A percentile compares a stretch with the other conserved stretches of the same genome.
Evolutionary conservation across 805 yeast genomes (phyloP).

Genomic region (Diddensiella transvaalensis): DNA sequence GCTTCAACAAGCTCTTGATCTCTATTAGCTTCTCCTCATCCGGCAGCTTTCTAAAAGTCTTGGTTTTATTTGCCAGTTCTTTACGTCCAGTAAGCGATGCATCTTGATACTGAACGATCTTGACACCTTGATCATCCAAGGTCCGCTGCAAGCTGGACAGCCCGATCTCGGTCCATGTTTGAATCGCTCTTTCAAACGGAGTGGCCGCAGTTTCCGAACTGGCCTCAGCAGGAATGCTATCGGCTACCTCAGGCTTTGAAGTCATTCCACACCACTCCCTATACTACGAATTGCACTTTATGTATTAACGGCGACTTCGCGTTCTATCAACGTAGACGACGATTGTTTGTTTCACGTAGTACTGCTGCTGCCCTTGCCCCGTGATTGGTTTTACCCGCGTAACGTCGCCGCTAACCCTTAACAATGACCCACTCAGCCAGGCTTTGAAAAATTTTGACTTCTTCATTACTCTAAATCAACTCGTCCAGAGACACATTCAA

Average conservation of each 20-base stretch:
- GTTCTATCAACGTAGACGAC: no score
- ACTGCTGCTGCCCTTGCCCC: no score
- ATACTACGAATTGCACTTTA: no score
- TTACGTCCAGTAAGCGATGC: slow-evolving; percentile 67
- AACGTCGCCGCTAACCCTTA: no score
- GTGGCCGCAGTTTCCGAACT: slow-evolving; percentile 4
- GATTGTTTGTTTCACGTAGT: no score
- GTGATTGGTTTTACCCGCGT: no score
- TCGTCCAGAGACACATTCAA: background rate
- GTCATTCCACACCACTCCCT: background rate
- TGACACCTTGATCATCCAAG: slow-evolving; percentile 70
- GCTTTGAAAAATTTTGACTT: background rate
- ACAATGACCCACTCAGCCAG: no score
- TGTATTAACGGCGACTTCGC: no score
- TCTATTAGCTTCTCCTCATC: slow-evolving; percentile 65
- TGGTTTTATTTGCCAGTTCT: slow-evolving; percentile 78
- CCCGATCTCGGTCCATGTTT: slow-evolving; percentile 72
- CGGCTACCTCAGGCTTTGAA: background rate
- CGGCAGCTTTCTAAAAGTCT: slow-evolving; percentile 69
- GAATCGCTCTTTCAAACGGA: slow-evolving; percentile 55
- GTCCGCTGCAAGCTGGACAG: slow-evolving; percentile 65
- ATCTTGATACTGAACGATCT: slow-evolving; percentile 67
- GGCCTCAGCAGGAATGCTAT: background rate
- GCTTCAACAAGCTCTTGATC: slow-evolving; percentile 61
- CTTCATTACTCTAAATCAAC: background rate